Base-by-base conservation (phyloP, 208 protist genomes). In the Trypanosoma boissoni region DNA sequence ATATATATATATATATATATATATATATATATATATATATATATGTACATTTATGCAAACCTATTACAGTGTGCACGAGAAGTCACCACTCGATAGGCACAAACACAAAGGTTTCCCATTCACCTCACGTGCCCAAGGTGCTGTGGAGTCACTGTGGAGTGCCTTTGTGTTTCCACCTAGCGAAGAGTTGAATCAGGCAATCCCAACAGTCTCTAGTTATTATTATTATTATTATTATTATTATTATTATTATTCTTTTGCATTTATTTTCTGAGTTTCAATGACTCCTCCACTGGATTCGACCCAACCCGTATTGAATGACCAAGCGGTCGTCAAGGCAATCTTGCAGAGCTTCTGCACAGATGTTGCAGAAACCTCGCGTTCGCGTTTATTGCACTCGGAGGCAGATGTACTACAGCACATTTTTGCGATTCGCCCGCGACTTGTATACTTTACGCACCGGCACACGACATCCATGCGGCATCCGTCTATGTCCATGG, bases 401-500 rank as follows among this genome's bases (percentile, higher is more conserved):
- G 73, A 74, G 16, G 21, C 49, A 0, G 76, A 89, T n/a, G 81
- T 86, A 37, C 53, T 94, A 10, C 83, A 91, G 69, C 90, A 80
- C 44, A 43, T 94, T 27, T 67, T 89, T 27, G 82, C 76, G 14
- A 57, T 87, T 7, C 78, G 88, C 41, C 87, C 83, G 1, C 72
- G 87, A 5, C 45, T 94, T 3, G 80, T 79, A 45, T 60, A 62
- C 29, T 94, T 94, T 53, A 68, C 77, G 18, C 79, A 91, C 48
- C 80, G 87, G 21, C 70, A 56, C 7, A 71, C 71, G 2, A 72
- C 83, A 60, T 94, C 87, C 16, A 46, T 94, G 54, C 78, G 87
- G 2, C 87, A 94, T 55, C 87, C 87, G 5, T 83, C 87, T 0
- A 72, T 94, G 2, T 78, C 87, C 24, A 90, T 89, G 82, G 75